phyloP scores from a whole-genome alignment of 805 yeast genomes.

The Soucietia sequanensis region DNA sequence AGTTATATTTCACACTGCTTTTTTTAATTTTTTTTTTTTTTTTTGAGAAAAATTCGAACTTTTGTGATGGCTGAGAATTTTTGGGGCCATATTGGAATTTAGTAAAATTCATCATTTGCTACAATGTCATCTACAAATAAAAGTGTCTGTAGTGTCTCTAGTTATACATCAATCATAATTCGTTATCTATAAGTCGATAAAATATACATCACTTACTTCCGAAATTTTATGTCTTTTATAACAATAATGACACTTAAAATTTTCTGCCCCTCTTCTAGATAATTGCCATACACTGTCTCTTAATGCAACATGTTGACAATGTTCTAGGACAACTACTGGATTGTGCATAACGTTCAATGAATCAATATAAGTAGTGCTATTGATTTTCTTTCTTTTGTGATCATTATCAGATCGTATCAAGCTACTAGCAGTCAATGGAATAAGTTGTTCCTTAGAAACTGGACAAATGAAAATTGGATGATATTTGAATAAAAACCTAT shows the following conservation, averaged over 20 bases:
- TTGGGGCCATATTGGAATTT: too few species aligned
- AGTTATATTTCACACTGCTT: too few species aligned
- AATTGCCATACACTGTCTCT: slow-evolving; percentile 42
- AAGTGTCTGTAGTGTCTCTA: too few species aligned
- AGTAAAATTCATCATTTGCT: too few species aligned
- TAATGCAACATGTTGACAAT: slow-evolving; percentile 42
- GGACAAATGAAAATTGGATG: slow-evolving; percentile 49
- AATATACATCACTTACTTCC: slow-evolving; percentile 41
- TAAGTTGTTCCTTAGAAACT: slow-evolving; percentile 41
- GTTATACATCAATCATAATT: too few species aligned
- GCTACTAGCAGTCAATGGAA: slow-evolving; percentile 27
- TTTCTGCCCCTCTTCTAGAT: slow-evolving; percentile 36
- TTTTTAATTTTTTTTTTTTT: too few species aligned
- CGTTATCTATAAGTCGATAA: slow-evolving; percentile 31
- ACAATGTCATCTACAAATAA: too few species aligned
- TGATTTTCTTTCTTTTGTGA: slow-evolving; percentile 15
- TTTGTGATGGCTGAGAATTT: too few species aligned
- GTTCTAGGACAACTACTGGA: slow-evolving; percentile 42
- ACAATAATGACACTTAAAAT: slow-evolving; percentile 45
- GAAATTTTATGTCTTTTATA: slow-evolving; percentile 40
- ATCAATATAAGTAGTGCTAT: slow-evolving; percentile 4
- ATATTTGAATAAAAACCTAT: slow-evolving; percentile 37
- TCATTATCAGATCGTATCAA: slow-evolving; percentile 9
- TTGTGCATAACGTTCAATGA: slow-evolving; percentile 12
- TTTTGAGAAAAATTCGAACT: too few species aligned